Conservation (phyloP, 148 eudicot genomes). For the Arbutus unedo region DNA sequence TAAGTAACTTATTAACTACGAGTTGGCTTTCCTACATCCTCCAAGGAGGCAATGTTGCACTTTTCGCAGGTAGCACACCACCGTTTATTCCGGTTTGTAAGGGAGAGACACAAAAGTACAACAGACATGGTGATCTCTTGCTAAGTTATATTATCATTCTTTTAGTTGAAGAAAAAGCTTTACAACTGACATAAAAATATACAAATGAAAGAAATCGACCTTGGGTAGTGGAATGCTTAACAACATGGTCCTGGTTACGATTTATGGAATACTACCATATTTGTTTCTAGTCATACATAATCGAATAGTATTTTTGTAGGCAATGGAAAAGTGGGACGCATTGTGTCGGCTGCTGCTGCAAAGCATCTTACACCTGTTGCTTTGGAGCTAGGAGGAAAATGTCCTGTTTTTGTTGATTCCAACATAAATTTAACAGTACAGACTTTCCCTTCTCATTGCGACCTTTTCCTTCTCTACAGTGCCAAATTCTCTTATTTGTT, state of each 20-base stretch:
- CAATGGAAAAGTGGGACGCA: conserved; percentile 54
- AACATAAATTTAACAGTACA: conserved; percentile 36
- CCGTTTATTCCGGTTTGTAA: neutral
- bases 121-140: neutral
- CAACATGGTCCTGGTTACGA: neutral
- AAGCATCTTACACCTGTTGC: conserved; percentile 67
- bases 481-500: neutral
- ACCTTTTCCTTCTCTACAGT: neutral
- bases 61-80: neutral
- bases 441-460: neutral
- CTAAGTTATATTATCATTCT: neutral
- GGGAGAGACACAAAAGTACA: neutral
- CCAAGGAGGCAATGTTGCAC: neutral
- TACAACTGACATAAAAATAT: neutral
- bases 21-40: neutral
- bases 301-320: conserved; percentile 28
- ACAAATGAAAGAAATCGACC: neutral
- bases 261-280: neutral
- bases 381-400: conserved; percentile 80
- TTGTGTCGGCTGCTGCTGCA: conserved; percentile 62
- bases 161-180: neutral
- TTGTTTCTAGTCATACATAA: neutral
- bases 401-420: conserved; percentile 56
- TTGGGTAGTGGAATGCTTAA: neutral
- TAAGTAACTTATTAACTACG: neutral